Conservation (phyloP, 768 basidiomycete species). For the Rhodotorula taiwanensis region DNA sequence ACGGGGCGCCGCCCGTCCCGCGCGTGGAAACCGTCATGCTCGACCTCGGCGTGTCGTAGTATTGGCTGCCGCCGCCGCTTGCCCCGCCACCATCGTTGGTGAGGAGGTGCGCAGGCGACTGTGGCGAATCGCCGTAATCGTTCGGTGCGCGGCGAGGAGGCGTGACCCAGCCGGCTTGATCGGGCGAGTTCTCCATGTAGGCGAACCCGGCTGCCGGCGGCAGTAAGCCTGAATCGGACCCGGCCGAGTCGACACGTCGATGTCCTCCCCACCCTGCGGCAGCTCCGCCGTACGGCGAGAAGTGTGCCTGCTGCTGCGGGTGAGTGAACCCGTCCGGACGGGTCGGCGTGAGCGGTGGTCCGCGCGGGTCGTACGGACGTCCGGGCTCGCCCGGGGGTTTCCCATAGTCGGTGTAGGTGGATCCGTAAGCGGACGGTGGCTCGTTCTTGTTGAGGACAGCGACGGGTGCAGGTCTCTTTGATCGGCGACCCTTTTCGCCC, state of each 20-base stretch:
- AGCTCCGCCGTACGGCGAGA: too few relatives aligned
- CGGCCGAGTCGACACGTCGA: constrained; percentile 1
- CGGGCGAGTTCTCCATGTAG: not conserved
- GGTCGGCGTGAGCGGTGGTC: too few relatives aligned
- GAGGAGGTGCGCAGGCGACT: constrained; percentile 5
- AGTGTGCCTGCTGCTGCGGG: too few relatives aligned
- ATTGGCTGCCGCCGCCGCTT: not conserved
- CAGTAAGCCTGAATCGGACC: not conserved
- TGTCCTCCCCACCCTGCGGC: too few relatives aligned
- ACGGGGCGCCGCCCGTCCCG: constrained; percentile 11
- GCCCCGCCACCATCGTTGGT: not conserved
- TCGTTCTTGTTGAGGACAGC: too few relatives aligned
- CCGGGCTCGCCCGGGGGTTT: too few relatives aligned
- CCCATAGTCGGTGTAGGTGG: too few relatives aligned
- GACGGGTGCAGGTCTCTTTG: too few relatives aligned
- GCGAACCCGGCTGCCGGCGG: not conserved
- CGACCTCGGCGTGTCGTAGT: not conserved
- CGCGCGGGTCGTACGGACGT: too few relatives aligned
- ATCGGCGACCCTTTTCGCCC: too few relatives aligned
- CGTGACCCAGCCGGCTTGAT: not conserved
- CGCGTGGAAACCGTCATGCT: constrained; percentile 2
- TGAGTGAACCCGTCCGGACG: too few relatives aligned
- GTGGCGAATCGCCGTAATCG: not conserved
- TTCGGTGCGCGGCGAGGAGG: constrained; percentile 1
- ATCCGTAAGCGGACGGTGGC: too few relatives aligned